A percentile compares a stretch with the other conserved stretches of the same genome.
phyloP scores from a whole-genome alignment of 106 monocot species.

The Dioscorea dumetorum region DNA sequence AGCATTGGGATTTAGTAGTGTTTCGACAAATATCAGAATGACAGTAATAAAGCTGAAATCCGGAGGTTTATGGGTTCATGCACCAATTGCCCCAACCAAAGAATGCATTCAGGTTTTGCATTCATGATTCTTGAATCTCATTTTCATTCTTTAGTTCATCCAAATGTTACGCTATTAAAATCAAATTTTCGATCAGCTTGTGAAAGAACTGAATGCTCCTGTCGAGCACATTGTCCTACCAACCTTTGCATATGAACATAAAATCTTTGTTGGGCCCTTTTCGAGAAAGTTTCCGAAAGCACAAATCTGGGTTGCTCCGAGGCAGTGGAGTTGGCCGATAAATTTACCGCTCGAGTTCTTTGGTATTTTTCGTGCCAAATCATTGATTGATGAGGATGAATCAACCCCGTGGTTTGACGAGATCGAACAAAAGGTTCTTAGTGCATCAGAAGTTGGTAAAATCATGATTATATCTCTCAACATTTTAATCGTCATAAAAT shows the following conservation, averaged over 20 bases:
- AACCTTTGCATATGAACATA: slow-evolving; percentile 94
- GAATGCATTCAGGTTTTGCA: slow-evolving; percentile 86
- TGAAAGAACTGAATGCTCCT: slow-evolving; percentile 87
- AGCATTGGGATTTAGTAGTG: slow-evolving; percentile 97
- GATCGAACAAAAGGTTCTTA: slow-evolving; percentile 93
- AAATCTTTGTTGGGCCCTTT: slow-evolving; percentile 96
- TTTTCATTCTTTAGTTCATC: slow-evolving; percentile 2
- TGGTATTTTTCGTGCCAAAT: slow-evolving; percentile 81
- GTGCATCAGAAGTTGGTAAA: slow-evolving; percentile 93
- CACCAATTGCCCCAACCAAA: slow-evolving; percentile 93
- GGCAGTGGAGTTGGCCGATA: slow-evolving; percentile 99
- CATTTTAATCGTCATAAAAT: neutral
- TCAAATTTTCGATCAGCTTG: slow-evolving; percentile 32
- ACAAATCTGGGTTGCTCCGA: slow-evolving; percentile 90
- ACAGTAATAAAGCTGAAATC: slow-evolving; percentile 94
- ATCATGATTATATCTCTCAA: neutral
- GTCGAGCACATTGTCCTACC: slow-evolving; percentile 89
- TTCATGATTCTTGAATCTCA: neutral
- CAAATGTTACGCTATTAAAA: neutral
- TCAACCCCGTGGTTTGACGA: slow-evolving; percentile 85
- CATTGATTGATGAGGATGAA: slow-evolving; percentile 72
- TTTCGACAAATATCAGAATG: slow-evolving; percentile 96
- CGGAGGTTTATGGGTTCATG: slow-evolving; percentile 94
- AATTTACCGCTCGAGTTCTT: slow-evolving; percentile 95
- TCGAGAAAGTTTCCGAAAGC: slow-evolving; percentile 90